These are phyloP conservation scores for Tremellales sp. DNA, from an alignment of 1,284 basidiomycete species.

Conservation along the genomic window DNA sequence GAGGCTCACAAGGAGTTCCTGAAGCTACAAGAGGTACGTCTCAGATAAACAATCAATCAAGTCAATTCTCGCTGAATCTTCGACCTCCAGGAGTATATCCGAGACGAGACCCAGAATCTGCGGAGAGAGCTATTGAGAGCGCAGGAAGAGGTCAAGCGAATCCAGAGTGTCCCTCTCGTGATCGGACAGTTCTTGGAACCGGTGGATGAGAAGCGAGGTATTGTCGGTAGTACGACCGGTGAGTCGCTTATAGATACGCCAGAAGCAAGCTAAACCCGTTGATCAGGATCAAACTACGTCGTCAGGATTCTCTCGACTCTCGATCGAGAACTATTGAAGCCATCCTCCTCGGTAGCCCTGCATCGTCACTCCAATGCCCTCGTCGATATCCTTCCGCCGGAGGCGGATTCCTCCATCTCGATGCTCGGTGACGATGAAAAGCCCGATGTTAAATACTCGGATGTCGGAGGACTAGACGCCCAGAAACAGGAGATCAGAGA, in stretches of 20 bases:
- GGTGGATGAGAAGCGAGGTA: constrained; percentile 95
- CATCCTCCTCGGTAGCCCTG: constrained; percentile 92
- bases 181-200: constrained; percentile 99
- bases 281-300: constrained; percentile 88
- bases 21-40: constrained; percentile 75
- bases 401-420: constrained; percentile 94
- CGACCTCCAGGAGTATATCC: constrained; percentile 70
- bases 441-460: constrained; percentile 82
- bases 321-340: constrained; percentile 95
- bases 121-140: constrained; percentile 97
- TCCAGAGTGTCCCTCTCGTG: constrained; percentile 98
- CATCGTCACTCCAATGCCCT: constrained; percentile 98
- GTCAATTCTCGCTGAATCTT: neutral
- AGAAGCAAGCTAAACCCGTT: too few species aligned
- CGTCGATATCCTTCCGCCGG: constrained; percentile 96
- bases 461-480: constrained; percentile 94
- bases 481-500: constrained; percentile 99
- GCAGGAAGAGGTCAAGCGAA: constrained; percentile 99
- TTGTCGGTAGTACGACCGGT: constrained; percentile 94
- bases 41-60: neutral
- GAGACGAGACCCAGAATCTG: constrained; percentile 97
- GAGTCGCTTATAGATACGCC: constrained; percentile 11
- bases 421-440: constrained; percentile 93
- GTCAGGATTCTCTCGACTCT: constrained; percentile 96
- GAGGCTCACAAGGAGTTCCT: constrained; percentile 89